Percentiles rank a stretch among this genome's conserved stretches.
Evolutionary conservation across 257 asterid genomes (phyloP).

Genomic region (Echium plantagineum): DNA sequence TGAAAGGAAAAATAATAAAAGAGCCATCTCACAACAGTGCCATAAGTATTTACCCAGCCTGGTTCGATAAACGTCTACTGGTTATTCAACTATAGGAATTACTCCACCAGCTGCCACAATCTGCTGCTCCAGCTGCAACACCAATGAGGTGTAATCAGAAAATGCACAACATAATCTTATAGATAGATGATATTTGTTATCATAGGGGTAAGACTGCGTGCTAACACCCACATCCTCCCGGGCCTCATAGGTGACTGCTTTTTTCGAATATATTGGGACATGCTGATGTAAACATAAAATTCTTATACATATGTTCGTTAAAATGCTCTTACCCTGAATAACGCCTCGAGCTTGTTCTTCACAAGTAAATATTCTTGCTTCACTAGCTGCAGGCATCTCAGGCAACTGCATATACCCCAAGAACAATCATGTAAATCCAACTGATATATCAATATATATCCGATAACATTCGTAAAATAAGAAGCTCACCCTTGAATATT

Average conservation of each 20-base stretch:
- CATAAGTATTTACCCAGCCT: background rate
- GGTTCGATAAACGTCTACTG: background rate
- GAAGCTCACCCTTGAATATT: slow-evolving; percentile 44
- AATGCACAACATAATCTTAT: no score
- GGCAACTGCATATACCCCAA: slow-evolving; percentile 33
- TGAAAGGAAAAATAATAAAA: background rate
- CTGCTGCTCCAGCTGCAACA: slow-evolving; percentile 59
- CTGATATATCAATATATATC: background rate
- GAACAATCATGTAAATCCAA: background rate
- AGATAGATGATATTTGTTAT: no score
- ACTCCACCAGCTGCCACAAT: slow-evolving; percentile 77
- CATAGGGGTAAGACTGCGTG: no score
- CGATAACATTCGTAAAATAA: background rate
- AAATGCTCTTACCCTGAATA: slow-evolving; percentile 38
- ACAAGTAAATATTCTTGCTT: slow-evolving; percentile 62
- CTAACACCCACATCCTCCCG: no score
- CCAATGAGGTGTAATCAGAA: background rate
- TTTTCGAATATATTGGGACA: no score
- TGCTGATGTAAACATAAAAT: no score
- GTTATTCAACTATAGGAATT: slow-evolving; percentile 35
- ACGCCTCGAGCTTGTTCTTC: slow-evolving; percentile 51
- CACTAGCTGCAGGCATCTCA: slow-evolving; percentile 50
- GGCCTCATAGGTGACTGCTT: no score
- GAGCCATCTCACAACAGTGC: background rate
- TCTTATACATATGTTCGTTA: background rate